phyloP scores from a whole-genome alignment of 2,329 filamentous ascomycete species.

The Pyricularia grisea region DNA sequence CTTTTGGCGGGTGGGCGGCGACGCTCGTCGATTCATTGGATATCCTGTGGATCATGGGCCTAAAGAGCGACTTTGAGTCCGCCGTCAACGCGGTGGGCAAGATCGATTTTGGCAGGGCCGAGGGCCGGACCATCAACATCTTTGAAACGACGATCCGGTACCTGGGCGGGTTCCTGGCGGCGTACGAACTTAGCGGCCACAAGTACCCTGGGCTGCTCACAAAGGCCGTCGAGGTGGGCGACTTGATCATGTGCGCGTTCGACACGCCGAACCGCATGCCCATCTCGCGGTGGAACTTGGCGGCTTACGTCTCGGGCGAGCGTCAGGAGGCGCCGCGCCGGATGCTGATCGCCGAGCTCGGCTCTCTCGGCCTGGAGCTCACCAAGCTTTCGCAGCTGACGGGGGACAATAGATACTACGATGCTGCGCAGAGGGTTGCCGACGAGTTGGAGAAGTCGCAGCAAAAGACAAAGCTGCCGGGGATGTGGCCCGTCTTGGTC shows the following conservation, averaged over 20 bases:
- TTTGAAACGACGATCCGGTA: conserved; percentile 23
- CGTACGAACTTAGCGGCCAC: conserved; percentile 25
- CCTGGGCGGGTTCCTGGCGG: conserved; percentile 19
- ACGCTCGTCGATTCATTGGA: conserved; percentile 44
- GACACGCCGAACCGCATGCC: conserved; percentile 63
- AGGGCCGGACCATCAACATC: conserved; percentile 24
- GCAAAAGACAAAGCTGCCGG: conserved; percentile 44
- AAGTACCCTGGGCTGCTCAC: conserved; percentile 42
- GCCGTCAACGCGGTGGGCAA: conserved; percentile 32
- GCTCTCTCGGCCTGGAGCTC: conserved; percentile 51
- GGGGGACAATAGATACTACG: conserved; percentile 49
- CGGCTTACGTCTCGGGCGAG: conserved; percentile 29
- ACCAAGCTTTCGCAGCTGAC: conserved; percentile 57
- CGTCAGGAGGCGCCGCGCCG: conserved; percentile 32
- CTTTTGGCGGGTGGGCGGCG: conserved; percentile 52
- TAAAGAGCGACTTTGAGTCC: conserved; percentile 40
- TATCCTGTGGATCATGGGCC: conserved; percentile 47
- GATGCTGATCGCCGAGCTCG: conserved; percentile 39
- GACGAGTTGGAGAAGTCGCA: conserved; percentile 46
- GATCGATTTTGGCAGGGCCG: conserved; percentile 39
- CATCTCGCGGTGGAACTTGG: conserved; percentile 47
- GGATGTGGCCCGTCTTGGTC: conserved; percentile 51
- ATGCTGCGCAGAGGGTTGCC: conserved; percentile 48
- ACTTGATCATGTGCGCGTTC: conserved; percentile 56
- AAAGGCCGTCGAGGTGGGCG: conserved; percentile 55